phyloP scores from a whole-genome alignment of 2,329 filamentous ascomycete species.

The Setomelanomma holmii region DNA sequence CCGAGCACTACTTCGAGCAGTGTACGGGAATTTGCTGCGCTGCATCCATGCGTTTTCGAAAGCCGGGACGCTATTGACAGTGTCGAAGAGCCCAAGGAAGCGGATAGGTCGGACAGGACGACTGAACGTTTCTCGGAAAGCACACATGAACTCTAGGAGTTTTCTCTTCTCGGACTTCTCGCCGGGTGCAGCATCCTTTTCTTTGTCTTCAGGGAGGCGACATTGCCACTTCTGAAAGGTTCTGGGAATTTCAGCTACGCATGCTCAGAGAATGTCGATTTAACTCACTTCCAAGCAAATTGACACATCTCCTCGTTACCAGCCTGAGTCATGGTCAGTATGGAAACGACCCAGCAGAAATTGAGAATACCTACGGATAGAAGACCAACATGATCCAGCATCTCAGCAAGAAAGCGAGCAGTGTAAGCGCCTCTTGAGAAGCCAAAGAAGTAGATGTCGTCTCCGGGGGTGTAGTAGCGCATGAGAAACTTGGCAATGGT shows the following conservation, averaged over 20 bases:
- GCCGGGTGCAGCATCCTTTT: slow-evolving; percentile 44
- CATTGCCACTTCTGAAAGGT: slow-evolving; percentile 77
- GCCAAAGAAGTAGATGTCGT: slow-evolving; percentile 58
- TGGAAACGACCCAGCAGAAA: background rate
- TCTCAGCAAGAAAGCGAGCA: slow-evolving; percentile 69
- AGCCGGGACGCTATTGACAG: slow-evolving; percentile 78
- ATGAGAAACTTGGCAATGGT: slow-evolving; percentile 60
- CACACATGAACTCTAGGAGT: slow-evolving; percentile 77
- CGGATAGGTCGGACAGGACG: slow-evolving; percentile 75
- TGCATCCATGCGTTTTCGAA: slow-evolving; percentile 82
- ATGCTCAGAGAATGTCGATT: background rate
- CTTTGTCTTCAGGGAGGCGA: slow-evolving; percentile 50
- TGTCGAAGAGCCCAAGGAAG: slow-evolving; percentile 82
- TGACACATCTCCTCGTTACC: slow-evolving; percentile 86
- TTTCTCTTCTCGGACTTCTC: slow-evolving; percentile 62
- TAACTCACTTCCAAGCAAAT: slow-evolving; percentile 75
- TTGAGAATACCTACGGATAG: slow-evolving; percentile 59
- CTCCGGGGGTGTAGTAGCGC: slow-evolving; percentile 57
- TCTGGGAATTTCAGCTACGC: slow-evolving; percentile 13
- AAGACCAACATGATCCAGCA: slow-evolving; percentile 83
- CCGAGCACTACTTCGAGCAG: slow-evolving; percentile 60
- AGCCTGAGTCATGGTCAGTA: slow-evolving; percentile 49
- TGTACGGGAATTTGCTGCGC: slow-evolving; percentile 75
- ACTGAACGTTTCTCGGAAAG: slow-evolving; percentile 81
- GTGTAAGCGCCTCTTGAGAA: slow-evolving; percentile 61